These are phyloP conservation scores for Fagopyrum homotropicum DNA, from an alignment of 148 eudicot species.

Conservation along the genomic window DNA sequence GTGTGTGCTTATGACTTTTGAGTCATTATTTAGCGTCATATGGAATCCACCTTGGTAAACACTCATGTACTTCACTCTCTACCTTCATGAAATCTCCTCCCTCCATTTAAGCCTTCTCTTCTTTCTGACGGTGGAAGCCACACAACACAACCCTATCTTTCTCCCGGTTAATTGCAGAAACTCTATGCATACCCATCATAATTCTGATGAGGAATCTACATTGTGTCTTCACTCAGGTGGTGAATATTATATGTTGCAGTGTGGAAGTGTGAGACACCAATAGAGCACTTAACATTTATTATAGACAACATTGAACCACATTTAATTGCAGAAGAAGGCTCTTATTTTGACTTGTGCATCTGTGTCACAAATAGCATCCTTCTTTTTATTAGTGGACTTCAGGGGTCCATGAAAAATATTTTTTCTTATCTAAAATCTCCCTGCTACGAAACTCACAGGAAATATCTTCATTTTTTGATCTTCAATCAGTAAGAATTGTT, in stretches of 20 bases:
- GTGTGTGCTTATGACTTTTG: not conserved
- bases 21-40: not conserved
- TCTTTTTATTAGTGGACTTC: not conserved
- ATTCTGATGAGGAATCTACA: not conserved
- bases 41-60: not conserved
- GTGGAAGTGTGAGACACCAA: not conserved
- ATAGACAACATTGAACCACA: not conserved
- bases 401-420: not conserved
- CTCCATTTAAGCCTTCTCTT: not conserved
- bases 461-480: not conserved
- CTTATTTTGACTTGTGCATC: not conserved
- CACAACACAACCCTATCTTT: not conserved
- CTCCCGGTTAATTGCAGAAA: not conserved
- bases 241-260: not conserved
- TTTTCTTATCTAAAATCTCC: not conserved
- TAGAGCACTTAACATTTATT: not conserved
- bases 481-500: slow-evolving; percentile 8
- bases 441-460: not conserved
- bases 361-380: not conserved
- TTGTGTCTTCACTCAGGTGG: not conserved
- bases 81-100: not conserved
- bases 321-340: not conserved
- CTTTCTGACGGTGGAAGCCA: not conserved
- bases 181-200: not conserved
- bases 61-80: not conserved